Evolutionary conservation across 768 basidiomycete genomes (phyloP).

Genomic region (Panaeolus cyanescens): DNA sequence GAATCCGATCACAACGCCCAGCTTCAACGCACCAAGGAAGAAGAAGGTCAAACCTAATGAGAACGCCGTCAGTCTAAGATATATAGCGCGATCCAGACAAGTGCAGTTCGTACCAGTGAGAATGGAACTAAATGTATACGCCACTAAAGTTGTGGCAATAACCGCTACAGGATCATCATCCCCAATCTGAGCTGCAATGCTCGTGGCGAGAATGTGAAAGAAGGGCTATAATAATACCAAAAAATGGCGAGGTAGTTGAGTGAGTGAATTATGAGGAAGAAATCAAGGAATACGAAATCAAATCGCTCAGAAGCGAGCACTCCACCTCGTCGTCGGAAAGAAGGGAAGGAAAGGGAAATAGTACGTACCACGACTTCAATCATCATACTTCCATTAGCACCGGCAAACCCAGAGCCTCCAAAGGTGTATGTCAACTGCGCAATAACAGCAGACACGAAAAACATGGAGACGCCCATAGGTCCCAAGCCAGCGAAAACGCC

Average conservation of each 20-base stretch:
- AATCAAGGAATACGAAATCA: background rate
- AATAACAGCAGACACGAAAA: constrained; percentile 83
- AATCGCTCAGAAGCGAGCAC: background rate
- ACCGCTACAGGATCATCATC: constrained; percentile 68
- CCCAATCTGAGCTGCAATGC: constrained; percentile 73
- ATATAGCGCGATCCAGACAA: constrained; percentile 1
- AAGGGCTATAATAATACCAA: constrained; percentile 63
- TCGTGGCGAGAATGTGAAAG: constrained; percentile 87
- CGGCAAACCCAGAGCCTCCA: constrained; percentile 88
- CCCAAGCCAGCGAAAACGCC: constrained; percentile 82
- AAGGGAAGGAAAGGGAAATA: background rate
- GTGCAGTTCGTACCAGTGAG: constrained; percentile 65
- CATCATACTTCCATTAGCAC: constrained; percentile 96
- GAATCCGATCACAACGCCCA: constrained; percentile 89
- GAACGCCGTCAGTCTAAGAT: background rate
- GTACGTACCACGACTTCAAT: constrained; percentile 90
- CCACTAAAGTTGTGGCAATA: constrained; percentile 90
- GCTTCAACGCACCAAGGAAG: constrained; percentile 78
- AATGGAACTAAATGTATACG: constrained; percentile 84
- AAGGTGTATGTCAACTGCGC: constrained; percentile 84
- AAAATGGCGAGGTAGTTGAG: background rate
- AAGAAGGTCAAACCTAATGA: constrained; percentile 75
- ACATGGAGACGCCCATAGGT: constrained; percentile 92
- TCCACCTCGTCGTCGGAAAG: too few species aligned
- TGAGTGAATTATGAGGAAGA: background rate